Conservation (phyloP, 2,329 filamentous ascomycete genomes). For the Trichoderma endophyticum region DNA sequence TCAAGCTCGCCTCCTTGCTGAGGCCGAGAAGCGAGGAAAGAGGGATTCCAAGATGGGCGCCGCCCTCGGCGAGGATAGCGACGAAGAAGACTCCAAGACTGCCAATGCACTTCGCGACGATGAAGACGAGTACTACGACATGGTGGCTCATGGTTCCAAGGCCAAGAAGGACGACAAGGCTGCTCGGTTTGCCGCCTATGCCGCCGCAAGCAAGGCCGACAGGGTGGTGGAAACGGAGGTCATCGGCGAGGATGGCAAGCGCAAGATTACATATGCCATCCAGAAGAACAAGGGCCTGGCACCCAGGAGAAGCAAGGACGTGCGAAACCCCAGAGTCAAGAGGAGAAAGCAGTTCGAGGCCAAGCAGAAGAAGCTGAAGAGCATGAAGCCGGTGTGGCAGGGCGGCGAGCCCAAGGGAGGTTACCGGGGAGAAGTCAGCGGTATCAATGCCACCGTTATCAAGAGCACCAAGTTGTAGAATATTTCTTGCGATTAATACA, state of each 20-base stretch:
- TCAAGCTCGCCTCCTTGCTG: slow-evolving; percentile 80
- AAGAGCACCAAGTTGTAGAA: slow-evolving; percentile 88
- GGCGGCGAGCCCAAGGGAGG: slow-evolving; percentile 79
- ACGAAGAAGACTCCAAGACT: slow-evolving; percentile 60
- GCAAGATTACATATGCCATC: slow-evolving; percentile 90
- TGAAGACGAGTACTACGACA: slow-evolving; percentile 83
- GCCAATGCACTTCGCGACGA: slow-evolving; percentile 53
- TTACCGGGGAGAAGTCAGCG: slow-evolving; percentile 87
- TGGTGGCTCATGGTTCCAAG: slow-evolving; percentile 68
- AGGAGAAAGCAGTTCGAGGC: slow-evolving; percentile 95
- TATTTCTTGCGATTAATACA: neutral
- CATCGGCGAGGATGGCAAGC: slow-evolving; percentile 79
- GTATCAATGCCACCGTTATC: slow-evolving; percentile 90
- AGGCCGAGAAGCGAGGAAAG: slow-evolving; percentile 79
- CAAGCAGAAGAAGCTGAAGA: slow-evolving; percentile 95
- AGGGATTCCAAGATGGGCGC: slow-evolving; percentile 60
- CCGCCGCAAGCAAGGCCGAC: slow-evolving; percentile 61
- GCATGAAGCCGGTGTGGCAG: slow-evolving; percentile 81
- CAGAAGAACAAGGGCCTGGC: slow-evolving; percentile 96
- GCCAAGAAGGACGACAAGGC: slow-evolving; percentile 72
- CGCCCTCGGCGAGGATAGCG: slow-evolving; percentile 65
- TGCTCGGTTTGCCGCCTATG: slow-evolving; percentile 53
- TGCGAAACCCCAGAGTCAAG: slow-evolving; percentile 93
- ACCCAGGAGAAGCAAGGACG: slow-evolving; percentile 88
- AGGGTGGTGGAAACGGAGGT: slow-evolving; percentile 63